Evolutionary conservation across 1,139 yeast genomes (phyloP).

Genomic region (Wickerhamomyces sp.): DNA sequence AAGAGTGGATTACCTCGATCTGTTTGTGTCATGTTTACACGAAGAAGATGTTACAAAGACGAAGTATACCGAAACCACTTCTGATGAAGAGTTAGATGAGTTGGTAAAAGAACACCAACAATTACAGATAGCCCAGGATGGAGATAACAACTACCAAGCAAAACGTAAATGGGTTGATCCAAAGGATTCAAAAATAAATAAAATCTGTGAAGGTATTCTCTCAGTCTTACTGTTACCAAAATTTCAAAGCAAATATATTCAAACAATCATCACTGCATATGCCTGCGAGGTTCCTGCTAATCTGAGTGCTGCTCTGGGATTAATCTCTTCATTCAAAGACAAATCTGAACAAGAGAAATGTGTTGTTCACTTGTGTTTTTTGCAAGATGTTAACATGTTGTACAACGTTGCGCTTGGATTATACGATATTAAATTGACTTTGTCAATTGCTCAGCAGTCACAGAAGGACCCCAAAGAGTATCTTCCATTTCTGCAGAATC

Average conservation of each 20-base stretch:
- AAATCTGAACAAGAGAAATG: slow-evolving; percentile 54
- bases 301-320: slow-evolving; percentile 62
- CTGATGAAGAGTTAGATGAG: slow-evolving; percentile 29
- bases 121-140: slow-evolving; percentile 23
- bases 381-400: slow-evolving; percentile 82
- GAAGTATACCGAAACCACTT: slow-evolving; percentile 72
- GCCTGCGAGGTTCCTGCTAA: slow-evolving; percentile 92
- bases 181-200: slow-evolving; percentile 62
- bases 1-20: slow-evolving; percentile 72
- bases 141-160: slow-evolving; percentile 27
- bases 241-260: slow-evolving; percentile 57
- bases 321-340: slow-evolving; percentile 47
- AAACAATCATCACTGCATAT: slow-evolving; percentile 83
- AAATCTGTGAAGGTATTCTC: slow-evolving; percentile 69
- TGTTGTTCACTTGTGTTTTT: slow-evolving; percentile 81
- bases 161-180: slow-evolving; percentile 35
- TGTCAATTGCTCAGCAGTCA: slow-evolving; percentile 89
- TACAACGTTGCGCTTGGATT: slow-evolving; percentile 78
- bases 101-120: slow-evolving; percentile 26
- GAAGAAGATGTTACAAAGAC: slow-evolving; percentile 85
- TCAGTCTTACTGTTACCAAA: slow-evolving; percentile 47
- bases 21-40: slow-evolving; percentile 79
- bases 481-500: slow-evolving; percentile 80
- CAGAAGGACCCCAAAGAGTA: slow-evolving; percentile 98
- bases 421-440: slow-evolving; percentile 76